Base-by-base conservation (phyloP, 257 asterid species). In the Euphrasia confusa region DNA sequence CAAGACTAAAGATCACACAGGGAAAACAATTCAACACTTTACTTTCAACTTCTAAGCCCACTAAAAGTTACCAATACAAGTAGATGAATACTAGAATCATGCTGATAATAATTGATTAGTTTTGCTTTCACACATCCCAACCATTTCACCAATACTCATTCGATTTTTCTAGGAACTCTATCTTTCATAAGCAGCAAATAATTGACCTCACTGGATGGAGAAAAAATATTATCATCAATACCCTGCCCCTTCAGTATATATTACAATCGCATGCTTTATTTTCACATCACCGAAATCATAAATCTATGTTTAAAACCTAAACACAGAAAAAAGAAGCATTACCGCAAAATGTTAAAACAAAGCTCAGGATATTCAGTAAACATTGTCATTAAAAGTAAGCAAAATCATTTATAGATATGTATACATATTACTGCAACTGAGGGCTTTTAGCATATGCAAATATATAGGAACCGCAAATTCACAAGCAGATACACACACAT, bases 1-100 rank as follows among this genome's bases (percentile, higher is more conserved):
- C 13, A 67, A 61, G 73, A 59, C 47, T 33, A 42, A 18, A 48
- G 65, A 59, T 58, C 74, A 69, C 33, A 27, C n/a, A 64, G 74
- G 55, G 61, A 58, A 52, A 24, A 11, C 54, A 44, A 26, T 27
- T 60, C 66, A 53, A 54, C 52, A 55, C 54, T 45, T 49, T 55
- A 48, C 70, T 12, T 55, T 63, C 66, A 53, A 44, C 72, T 59
- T 17, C 70, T 58, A 42, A 50, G 67, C 44, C 61, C 58, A 30
- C 62, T 37, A 62, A 53, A 76, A 53, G n/a, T 39, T 24, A 60
- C 32, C 9, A 42, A 24, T 65, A 45, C 30, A 39, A 4, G 8
- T 45, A 26, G 61, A 54, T 57, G 17, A 60, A 63, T 5, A 60
- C 60, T 49, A 64, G 39, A 59, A n/a, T 52, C 44, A 57, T 48